Base-by-base conservation (phyloP, 352 stramenopile genomes). In the Phytopythium sindhum region DNA sequence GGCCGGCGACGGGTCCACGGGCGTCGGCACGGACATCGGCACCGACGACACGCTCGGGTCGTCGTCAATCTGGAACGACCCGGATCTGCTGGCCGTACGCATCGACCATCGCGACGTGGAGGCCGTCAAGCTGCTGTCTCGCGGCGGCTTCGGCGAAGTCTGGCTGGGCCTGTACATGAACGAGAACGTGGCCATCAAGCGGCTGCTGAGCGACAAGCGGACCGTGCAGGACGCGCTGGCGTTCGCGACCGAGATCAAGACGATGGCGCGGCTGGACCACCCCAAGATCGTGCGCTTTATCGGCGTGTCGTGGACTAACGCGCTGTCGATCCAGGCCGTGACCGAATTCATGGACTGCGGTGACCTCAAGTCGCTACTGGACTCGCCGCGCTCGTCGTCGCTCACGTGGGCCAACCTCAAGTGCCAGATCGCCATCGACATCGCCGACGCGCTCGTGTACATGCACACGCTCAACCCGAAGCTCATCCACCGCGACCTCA, bases 301-400 rank as follows among this genome's bases (percentile, higher is more conserved):
- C 35, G 83, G 83, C 48, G 83, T 90, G 14, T 81, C 83, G 28
- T 91, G 83, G 83, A 84, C 73, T 37, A 87, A 82, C 48, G 71
- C 76, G 19, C 50, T 84, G 62, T 77, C 79, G 0, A 87, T 91
- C 41, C 77, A 88, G 61, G 75, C 75, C 10, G 66, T 91, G 44
- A 88, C 72, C 0, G 83, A 90, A 56, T 90, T 85, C 48, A 88
- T 90, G 78, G 79, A 91, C 65, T 82, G 78, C 28, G 83, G 80
- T 19, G 78, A 91, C 45, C 63, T 91, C 17, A 76, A 77, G 33
- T 76, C 70, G 60, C 60, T 86, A 14, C 62, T 91, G 2, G 66
- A 81, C 55, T 85, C 70, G 21, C 72, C 37, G 6, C 63, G 69
- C 47, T 65, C 74, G 4, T 67, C 56, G 17, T 76, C 69, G 37